Evolutionary conservation across 495 filamentous ascomycete species (phyloP).

Genomic region (Neurospora sp.): DNA sequence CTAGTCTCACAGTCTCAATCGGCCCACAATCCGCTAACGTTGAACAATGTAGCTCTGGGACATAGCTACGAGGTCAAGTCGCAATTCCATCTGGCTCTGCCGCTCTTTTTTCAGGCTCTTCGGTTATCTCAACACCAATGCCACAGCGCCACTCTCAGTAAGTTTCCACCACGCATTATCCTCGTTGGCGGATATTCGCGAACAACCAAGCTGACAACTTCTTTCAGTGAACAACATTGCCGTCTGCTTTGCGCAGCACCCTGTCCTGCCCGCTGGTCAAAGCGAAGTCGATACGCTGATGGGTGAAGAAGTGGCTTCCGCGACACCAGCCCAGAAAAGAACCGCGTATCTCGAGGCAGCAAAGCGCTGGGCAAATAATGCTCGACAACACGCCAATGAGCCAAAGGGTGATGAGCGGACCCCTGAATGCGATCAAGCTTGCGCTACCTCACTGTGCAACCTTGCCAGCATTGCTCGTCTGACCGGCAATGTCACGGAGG

Average conservation of each 20-base stretch:
- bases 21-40: slow-evolving; percentile 9
- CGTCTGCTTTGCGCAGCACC: slow-evolving; percentile 54
- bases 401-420: slow-evolving; percentile 45
- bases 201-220: neutral
- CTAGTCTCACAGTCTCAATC: neutral
- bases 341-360: slow-evolving; percentile 51
- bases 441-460: slow-evolving; percentile 76
- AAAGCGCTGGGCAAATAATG: slow-evolving; percentile 63
- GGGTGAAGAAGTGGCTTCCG: slow-evolving; percentile 14
- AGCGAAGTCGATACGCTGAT: slow-evolving; percentile 23
- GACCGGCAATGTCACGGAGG: slow-evolving; percentile 53
- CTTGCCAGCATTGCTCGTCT: slow-evolving; percentile 73
- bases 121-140: slow-evolving; percentile 56
- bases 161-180: slow-evolving; percentile 10
- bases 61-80: slow-evolving; percentile 58
- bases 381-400: slow-evolving; percentile 48
- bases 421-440: slow-evolving; percentile 76
- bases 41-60: slow-evolving; percentile 47
- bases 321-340: slow-evolving; percentile 31
- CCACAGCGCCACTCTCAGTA: slow-evolving; percentile 62
- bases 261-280: slow-evolving; percentile 27
- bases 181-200: neutral
- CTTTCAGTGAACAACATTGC: slow-evolving; percentile 62
- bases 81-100: slow-evolving; percentile 67
- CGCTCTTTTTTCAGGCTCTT: slow-evolving; percentile 80